phyloP scores from a whole-genome alignment of 305 asterid genomes.

The Solanum aculeatissimum region DNA sequence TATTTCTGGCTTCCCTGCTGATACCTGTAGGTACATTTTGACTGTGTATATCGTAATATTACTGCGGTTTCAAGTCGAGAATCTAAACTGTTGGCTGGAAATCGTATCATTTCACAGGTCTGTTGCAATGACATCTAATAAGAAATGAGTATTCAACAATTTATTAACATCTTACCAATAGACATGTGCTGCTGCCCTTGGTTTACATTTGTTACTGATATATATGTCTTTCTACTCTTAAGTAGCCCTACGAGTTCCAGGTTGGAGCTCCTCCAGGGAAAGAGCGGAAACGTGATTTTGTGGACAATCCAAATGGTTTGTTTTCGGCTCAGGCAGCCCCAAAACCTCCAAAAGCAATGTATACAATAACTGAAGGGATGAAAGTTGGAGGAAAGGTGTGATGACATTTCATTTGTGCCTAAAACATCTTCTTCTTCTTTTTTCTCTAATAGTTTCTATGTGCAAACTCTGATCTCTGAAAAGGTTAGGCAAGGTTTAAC shows the following conservation, averaged over 20 bases:
- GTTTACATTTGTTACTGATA: constrained; percentile 11
- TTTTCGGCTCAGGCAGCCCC: constrained; percentile 98
- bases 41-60: constrained; percentile 72
- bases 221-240: constrained; percentile 9
- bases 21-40: constrained; percentile 68
- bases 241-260: constrained; percentile 92
- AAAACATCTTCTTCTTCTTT: too few species aligned
- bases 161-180: not conserved
- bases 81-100: constrained; percentile 92
- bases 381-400: constrained; percentile 94
- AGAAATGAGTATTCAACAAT: not conserved
- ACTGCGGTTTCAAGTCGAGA: constrained; percentile 93
- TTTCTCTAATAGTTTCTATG: not conserved
- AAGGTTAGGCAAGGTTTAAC: not conserved
- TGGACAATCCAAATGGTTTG: constrained; percentile 79
- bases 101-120: constrained; percentile 88
- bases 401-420: not conserved
- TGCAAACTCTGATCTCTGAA: not conserved
- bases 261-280: constrained; percentile 84
- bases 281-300: constrained; percentile 91
- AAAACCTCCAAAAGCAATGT: constrained; percentile 91
- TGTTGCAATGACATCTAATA: not conserved
- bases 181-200: not conserved
- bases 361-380: constrained; percentile 82
- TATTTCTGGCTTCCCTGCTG: not conserved